Evolutionary conservation across 331 rosid genomes (phyloP), one percentile per base, ranked within the genome.

Genomic region (Malus hybrid): DNA sequence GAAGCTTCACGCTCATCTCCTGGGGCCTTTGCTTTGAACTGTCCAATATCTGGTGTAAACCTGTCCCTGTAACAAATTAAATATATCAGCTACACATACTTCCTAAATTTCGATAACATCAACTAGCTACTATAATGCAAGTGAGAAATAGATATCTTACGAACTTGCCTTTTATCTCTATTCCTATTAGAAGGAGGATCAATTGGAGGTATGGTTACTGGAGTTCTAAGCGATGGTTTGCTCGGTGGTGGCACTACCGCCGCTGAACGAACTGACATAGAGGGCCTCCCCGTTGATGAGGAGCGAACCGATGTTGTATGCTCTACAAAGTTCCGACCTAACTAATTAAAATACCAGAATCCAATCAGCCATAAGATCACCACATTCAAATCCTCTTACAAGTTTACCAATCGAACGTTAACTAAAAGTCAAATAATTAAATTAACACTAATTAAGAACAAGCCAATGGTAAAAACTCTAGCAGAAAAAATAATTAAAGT

Each of bases 311-410:
- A 44, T 68, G 85, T 86, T 79, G 79, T 83, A 82, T 86, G 88
- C 87, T 95, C 99, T 83, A 79, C 88, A 85, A 88, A 82, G 96
- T 90, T 95, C 91, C 97, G 97, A 92, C 96, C 96, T 90, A 95
- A 85, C 99, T 95, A 95, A 90, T 88, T 79, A 89, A 90, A 94
- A 87, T 71, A 88, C 84, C 87, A 85, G 82, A 87, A 70, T 69
- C 78, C 70, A 75, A 86, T 90, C 82, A 87, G 87, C 85, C 78
- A 73, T 68, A 62, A 63, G 24, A 52, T 74, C 36, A 16, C 62
- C 70, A 44, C 69, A 63, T 19, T n/a, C 28, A 19, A 72, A 72
- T 52, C 57, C 57, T 52, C 20, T 36, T 10, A 20, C 26, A 15
- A 72, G 30, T 16, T 36, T 22, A 24, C 10, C 22, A 36, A 16